A percentile compares a stretch with the other conserved stretches of the same genome.
phyloP scores from a whole-genome alignment of 768 basidiomycete species.

The Suillus hirtellus region DNA sequence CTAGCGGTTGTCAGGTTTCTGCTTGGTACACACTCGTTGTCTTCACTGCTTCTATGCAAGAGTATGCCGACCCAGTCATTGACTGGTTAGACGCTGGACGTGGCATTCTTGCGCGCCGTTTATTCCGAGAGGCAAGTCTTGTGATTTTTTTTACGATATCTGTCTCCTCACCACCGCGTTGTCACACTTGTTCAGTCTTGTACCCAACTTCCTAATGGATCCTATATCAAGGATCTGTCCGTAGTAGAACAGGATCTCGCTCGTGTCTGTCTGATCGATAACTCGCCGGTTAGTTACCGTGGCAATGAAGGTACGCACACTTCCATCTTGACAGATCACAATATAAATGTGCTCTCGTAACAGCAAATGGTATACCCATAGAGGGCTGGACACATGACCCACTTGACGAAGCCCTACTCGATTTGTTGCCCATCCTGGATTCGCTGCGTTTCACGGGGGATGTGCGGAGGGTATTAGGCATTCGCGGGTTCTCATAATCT shows the following conservation, averaged over 20 bases:
- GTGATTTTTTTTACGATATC: not conserved
- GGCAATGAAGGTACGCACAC: constrained; percentile 79
- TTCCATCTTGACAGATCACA: not conserved
- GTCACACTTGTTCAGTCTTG: constrained; percentile 63
- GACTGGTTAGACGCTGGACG: constrained; percentile 98
- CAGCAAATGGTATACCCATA: constrained; percentile 98
- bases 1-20: constrained; percentile 67
- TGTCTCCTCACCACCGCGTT: constrained; percentile 11
- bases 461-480: constrained; percentile 88
- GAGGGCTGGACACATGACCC: constrained; percentile 99
- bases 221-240: constrained; percentile 91
- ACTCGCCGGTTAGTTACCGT: constrained; percentile 90
- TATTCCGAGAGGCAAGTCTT: constrained; percentile 89
- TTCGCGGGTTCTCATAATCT: constrained; percentile 49
- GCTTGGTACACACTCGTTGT: constrained; percentile 98
- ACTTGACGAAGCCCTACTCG: constrained; percentile 92
- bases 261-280: constrained; percentile 94
- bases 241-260: constrained; percentile 87
- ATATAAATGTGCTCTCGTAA: constrained; percentile 6
- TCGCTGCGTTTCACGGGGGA: constrained; percentile 95
- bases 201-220: constrained; percentile 87
- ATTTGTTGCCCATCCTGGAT: constrained; percentile 93
- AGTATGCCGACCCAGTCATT: constrained; percentile 99
- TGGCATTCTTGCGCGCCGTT: constrained; percentile 82
- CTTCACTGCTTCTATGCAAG: constrained; percentile 98